Evolutionary conservation across 768 basidiomycete species (phyloP), one percentile per base, ranked within the genome.

Genomic region (Mycena floridula): DNA sequence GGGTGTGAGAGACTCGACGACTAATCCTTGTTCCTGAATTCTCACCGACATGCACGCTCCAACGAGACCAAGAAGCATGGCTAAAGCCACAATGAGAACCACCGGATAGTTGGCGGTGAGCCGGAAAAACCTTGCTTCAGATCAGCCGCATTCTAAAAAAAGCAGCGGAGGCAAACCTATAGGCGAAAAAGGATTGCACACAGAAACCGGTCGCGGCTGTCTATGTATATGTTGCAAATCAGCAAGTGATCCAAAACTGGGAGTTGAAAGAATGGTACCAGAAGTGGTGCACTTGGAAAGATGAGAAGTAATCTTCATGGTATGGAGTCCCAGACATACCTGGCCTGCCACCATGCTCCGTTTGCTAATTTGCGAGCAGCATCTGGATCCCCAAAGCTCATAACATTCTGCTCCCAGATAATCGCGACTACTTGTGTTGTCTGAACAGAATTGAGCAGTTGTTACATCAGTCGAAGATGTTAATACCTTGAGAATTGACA

Each of bases 371-470:
- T 27, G 16, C 18, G 37, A 15, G 36, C 3, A 21, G 35, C 18
- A 35, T 35, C 32, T 18, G 32, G 32, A 18, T 35, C 18, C 3
- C 15, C 3, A 35, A 35, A 35, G 3, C 3, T 35, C 32, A 44
- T 32, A 3, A 51, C 47, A 35, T 48, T 51, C 39, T 51, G 46
- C 18, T 42, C 46, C 46, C 46, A 48, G 3, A 51, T 44, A 3
- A 51, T 32, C 1, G 7, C 46, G 2, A 48, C 45, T 16, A 27
- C 21, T 35, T 51, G 50, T 7, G 45, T 40, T 23, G 49, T 50
- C 46, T 50, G 18, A 3, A 4, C 27, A 43, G n/a, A 32, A 2
- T 15, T 35, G 18, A 3, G 18, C 32, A 18, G 7, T 4, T 15
- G 18, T 3, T 15, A 7, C 3, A 7, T n/a, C n/a, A 3, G 32